Percentiles rank a stretch among this genome's conserved stretches.
Evolutionary conservation across 352 stramenopile genomes (phyloP).

Genomic region (Globisporangium iwayamae): DNA sequence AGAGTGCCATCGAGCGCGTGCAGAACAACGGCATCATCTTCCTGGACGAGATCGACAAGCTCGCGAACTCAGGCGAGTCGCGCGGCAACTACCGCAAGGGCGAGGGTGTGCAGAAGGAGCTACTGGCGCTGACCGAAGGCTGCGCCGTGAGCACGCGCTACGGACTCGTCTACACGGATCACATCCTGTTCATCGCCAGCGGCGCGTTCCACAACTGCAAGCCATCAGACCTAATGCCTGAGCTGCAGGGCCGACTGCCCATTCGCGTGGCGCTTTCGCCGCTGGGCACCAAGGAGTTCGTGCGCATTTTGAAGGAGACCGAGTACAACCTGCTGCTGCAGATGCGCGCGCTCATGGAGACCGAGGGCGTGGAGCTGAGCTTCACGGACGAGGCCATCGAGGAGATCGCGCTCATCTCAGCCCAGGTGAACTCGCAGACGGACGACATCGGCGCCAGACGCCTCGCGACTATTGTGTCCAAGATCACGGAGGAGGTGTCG

Average conservation of each 20-base stretch:
- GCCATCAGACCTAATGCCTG: conserved; percentile 96
- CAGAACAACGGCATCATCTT: conserved; percentile 99
- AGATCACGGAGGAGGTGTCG: conserved; percentile 97
- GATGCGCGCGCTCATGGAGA: conserved; percentile 95
- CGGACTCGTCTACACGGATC: conserved; percentile 96
- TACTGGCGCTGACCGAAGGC: conserved; percentile 98
- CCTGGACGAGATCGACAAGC: conserved; percentile 99
- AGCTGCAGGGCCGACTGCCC: conserved; percentile 96
- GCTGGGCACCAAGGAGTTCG: conserved; percentile 96
- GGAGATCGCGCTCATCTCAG: conserved; percentile 95
- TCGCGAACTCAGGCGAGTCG: conserved; percentile 89
- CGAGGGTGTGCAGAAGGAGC: conserved; percentile 98
- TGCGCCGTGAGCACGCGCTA: conserved; percentile 93
- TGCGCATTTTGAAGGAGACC: conserved; percentile 97
- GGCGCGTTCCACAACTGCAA: conserved; percentile 97
- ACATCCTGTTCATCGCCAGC: conserved; percentile 98
- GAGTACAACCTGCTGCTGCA: conserved; percentile 95
- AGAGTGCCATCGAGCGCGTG: conserved; percentile 80
- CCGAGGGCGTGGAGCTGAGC: conserved; percentile 92
- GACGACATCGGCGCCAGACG: conserved; percentile 98
- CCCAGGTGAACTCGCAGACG: conserved; percentile 93
- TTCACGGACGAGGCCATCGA: conserved; percentile 96
- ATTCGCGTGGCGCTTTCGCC: conserved; percentile 97
- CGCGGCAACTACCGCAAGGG: conserved; percentile 88
- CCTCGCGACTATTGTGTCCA: conserved; percentile 96